Evolutionary conservation across 306 rosid genomes (phyloP).

Genomic region (Cucumis sativus): DNA sequence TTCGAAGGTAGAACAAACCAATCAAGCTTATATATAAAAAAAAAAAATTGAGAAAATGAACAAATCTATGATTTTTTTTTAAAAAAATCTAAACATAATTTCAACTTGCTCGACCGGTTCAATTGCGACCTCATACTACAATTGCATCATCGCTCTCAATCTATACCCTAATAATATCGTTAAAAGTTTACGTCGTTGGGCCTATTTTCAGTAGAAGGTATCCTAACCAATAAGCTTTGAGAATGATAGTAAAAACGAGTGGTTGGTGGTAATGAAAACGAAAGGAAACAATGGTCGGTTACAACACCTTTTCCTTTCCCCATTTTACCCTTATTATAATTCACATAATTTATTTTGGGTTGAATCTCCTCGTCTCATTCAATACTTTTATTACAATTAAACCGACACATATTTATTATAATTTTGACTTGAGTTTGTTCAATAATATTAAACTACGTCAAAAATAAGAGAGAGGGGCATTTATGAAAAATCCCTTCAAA

Average conservation of each 20-base stretch:
- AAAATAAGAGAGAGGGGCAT: background rate
- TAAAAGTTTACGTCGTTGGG: background rate
- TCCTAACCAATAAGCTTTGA: background rate
- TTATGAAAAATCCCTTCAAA: background rate
- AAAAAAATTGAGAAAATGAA: too few relatives aligned
- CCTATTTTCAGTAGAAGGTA: background rate
- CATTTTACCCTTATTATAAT: background rate
- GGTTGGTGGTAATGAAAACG: background rate
- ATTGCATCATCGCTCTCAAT: too few relatives aligned
- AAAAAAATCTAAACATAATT: too few relatives aligned
- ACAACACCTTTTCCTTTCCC: background rate
- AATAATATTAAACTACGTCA: background rate
- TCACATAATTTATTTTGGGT: background rate
- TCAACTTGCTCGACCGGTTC: too few relatives aligned
- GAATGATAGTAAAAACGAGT: background rate
- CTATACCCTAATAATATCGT: too few relatives aligned
- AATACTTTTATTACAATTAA: background rate
- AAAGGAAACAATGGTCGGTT: background rate
- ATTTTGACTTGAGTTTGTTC: background rate
- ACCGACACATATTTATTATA: background rate
- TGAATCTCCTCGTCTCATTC: background rate
- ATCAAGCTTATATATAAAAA: too few relatives aligned
- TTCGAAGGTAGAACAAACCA: too few relatives aligned
- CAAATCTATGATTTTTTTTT: too few relatives aligned
- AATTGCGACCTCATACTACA: too few relatives aligned